Conservation (phyloP, 768 basidiomycete species). For the Zangia roseola region DNA sequence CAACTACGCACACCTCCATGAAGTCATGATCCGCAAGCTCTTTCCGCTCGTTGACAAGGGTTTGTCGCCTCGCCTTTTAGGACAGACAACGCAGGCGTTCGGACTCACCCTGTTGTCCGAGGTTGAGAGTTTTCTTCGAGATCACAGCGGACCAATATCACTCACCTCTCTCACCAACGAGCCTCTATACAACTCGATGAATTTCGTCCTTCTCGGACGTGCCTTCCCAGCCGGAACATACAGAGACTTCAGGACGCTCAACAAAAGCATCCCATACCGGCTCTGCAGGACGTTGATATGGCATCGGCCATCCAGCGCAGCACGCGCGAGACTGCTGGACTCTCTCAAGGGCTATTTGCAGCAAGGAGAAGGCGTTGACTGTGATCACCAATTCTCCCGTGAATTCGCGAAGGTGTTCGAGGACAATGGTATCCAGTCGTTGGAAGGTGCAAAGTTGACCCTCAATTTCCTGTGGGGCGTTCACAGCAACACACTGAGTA, state of each 20-base stretch:
- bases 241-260: conserved; percentile 19
- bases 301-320: conserved; percentile 14
- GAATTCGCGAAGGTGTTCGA: conserved; percentile 18
- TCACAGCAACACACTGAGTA: conserved; percentile 24
- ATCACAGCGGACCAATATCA: conserved; percentile 5
- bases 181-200: conserved; percentile 19
- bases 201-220: conserved; percentile 18
- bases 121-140: conserved; percentile 6
- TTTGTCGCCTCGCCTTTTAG: conserved; percentile 13
- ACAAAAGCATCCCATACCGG: conserved; percentile 18
- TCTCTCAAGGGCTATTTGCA: conserved; percentile 14
- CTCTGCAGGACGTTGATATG: conserved; percentile 13
- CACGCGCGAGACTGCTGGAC: conserved; percentile 9
- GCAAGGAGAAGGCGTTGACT: conserved; percentile 3
- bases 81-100: conserved; percentile 11
- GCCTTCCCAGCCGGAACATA: conserved; percentile 20
- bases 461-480: conserved; percentile 22
- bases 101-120: conserved; percentile 10
- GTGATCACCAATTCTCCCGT: conserved; percentile 5
- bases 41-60: conserved; percentile 22
- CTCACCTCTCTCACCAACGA: conserved; percentile 14
- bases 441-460: conserved; percentile 17
- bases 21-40: conserved; percentile 18
- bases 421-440: conserved; percentile 14
- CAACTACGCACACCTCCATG: conserved; percentile 8